Conservation (phyloP, 2,329 filamentous ascomycete species). For the Fusarium tricinctum region DNA sequence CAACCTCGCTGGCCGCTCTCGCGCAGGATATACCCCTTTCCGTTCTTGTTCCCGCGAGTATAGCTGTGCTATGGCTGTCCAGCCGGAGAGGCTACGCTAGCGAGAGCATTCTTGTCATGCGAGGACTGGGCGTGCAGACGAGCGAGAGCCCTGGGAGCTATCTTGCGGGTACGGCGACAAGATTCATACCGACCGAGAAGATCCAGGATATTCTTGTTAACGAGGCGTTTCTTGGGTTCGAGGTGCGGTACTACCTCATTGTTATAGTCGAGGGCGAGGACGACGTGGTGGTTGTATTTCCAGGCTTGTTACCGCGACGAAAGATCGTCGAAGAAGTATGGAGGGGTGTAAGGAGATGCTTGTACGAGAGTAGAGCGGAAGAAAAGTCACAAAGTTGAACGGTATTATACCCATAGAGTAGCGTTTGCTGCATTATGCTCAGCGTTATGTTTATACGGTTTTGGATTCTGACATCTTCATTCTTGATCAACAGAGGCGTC, state of each 20-base stretch:
- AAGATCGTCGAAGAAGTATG: slow-evolving; percentile 88
- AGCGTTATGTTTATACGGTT: slow-evolving; percentile 8
- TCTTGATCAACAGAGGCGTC: slow-evolving; percentile 16
- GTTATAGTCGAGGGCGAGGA: slow-evolving; percentile 92
- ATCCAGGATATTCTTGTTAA: slow-evolving; percentile 96
- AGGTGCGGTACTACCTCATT: slow-evolving; percentile 88
- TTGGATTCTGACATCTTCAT: slow-evolving; percentile 5
- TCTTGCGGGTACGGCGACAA: slow-evolving; percentile 63
- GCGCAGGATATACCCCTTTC: slow-evolving; percentile 56
- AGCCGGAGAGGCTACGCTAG: slow-evolving; percentile 68
- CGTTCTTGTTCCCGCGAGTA: slow-evolving; percentile 57
- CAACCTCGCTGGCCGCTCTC: slow-evolving; percentile 53
- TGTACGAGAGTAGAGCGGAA: slow-evolving; percentile 71
- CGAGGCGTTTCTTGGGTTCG: slow-evolving; percentile 93
- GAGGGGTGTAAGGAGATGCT: slow-evolving; percentile 84
- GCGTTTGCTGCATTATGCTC: slow-evolving; percentile 10
- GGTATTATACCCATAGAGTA: slow-evolving; percentile 25
- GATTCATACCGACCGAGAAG: slow-evolving; percentile 87
- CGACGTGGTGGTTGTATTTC: slow-evolving; percentile 95
- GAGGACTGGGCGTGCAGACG: slow-evolving; percentile 92
- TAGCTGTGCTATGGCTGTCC: slow-evolving; percentile 59
- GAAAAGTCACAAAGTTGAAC: slow-evolving; percentile 48
- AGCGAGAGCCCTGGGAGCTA: slow-evolving; percentile 74
- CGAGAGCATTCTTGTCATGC: slow-evolving; percentile 89
- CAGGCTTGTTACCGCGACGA: slow-evolving; percentile 79